Percentiles rank a stretch among this genome's conserved stretches.
Conservation (phyloP, 768 basidiomycete species). For the Trametes villosa region DNA sequence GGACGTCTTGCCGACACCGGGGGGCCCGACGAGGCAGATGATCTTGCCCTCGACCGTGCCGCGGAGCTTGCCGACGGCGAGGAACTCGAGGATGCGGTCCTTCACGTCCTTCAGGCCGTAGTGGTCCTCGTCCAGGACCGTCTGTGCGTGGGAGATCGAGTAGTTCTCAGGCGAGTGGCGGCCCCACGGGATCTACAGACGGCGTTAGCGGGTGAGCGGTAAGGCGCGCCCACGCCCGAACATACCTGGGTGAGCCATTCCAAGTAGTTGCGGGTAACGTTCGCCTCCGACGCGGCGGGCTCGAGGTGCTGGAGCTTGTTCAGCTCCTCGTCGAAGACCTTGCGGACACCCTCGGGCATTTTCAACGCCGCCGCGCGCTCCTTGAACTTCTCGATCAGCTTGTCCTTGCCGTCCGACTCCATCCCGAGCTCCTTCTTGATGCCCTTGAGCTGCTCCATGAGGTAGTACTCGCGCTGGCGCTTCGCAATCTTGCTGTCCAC, state of each 20-base stretch:
- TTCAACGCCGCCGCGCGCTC: conserved; percentile 79
- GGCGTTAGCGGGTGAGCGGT: conserved; percentile 4
- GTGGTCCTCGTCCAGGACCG: conserved; percentile 92
- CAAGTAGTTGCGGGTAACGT: conserved; percentile 92
- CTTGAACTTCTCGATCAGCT: conserved; percentile 89
- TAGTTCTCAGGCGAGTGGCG: conserved; percentile 93
- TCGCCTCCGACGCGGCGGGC: conserved; percentile 89
- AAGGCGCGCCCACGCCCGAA: not conserved
- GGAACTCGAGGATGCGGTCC: conserved; percentile 92
- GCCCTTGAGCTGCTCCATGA: conserved; percentile 96
- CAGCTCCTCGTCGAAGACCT: conserved; percentile 96
- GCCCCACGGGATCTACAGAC: conserved; percentile 96
- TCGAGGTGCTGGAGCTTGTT: conserved; percentile 89
- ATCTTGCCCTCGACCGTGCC: conserved; percentile 98
- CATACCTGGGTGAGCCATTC: conserved; percentile 87
- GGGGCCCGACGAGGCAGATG: conserved; percentile 93
- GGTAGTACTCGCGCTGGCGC: conserved; percentile 90
- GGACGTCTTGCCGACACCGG: conserved; percentile 96
- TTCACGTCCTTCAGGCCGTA: conserved; percentile 93
- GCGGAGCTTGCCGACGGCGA: conserved; percentile 92
- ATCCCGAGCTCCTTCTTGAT: conserved; percentile 97
- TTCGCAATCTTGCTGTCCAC: conserved; percentile 96
- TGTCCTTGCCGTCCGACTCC: conserved; percentile 95
- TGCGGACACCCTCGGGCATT: conserved; percentile 88
- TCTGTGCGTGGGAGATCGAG: conserved; percentile 78